phyloP scores from a whole-genome alignment of 257 asterid species.

The Salvia splendens region DNA sequence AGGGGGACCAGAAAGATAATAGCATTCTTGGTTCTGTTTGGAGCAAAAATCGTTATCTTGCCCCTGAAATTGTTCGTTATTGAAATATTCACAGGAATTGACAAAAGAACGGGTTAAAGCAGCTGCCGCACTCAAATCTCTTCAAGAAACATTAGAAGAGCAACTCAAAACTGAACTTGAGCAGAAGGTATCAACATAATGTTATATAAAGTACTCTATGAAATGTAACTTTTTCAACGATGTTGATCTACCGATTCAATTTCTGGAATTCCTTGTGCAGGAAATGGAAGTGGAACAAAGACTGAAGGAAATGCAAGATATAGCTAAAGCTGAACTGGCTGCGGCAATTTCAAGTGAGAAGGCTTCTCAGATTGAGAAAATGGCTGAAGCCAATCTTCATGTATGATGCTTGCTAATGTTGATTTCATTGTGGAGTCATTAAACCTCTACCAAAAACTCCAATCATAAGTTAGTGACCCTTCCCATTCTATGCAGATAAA shows the following conservation, averaged over 20 bases:
- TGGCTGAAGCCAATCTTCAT: constrained; percentile 95
- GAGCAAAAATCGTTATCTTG: constrained; percentile 25
- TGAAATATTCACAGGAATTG: constrained; percentile 61
- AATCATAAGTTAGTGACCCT: constrained; percentile 1
- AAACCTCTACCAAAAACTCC: constrained; percentile 12
- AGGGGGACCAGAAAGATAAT: constrained; percentile 1
- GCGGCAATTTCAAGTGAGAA: constrained; percentile 93
- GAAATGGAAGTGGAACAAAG: constrained; percentile 70
- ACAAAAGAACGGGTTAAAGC: constrained; percentile 78
- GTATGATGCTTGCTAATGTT: constrained; percentile 50
- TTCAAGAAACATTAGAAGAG: constrained; percentile 74
- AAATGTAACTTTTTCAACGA: constrained; percentile 3
- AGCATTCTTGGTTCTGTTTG: constrained; percentile 6
- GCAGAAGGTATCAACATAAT: constrained; percentile 57
- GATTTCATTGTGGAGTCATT: constrained; percentile 24
- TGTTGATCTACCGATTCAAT: constrained; percentile 20
- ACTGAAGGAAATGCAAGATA: constrained; percentile 62
- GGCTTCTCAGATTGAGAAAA: constrained; percentile 94
- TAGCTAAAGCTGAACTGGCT: constrained; percentile 76
- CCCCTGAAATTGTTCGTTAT: constrained; percentile 16
- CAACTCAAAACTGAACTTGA: constrained; percentile 63
- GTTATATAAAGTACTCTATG: neutral
- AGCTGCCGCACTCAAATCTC: constrained; percentile 84
- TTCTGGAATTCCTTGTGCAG: constrained; percentile 48
- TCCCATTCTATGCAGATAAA: constrained; percentile 59